Percentiles rank a stretch among this genome's conserved stretches.
These are phyloP conservation scores for Plasmodium vinckei DNA, from an alignment of 169 alveolate genomes.

Conservation along the genomic window DNA sequence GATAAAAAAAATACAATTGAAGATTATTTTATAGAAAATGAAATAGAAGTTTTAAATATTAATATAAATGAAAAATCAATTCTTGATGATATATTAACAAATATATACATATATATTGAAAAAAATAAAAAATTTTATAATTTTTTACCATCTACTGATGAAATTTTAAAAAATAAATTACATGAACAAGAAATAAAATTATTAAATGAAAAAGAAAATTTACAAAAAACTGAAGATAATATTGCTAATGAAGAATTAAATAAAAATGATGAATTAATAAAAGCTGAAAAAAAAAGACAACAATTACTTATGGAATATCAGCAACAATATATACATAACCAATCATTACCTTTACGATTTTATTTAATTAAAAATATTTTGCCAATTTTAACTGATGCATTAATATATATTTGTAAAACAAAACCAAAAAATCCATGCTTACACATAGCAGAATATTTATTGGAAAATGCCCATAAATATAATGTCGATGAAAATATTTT, in stretches of 20 bases:
- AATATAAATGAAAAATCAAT: conserved; percentile 39
- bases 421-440: conserved; percentile 65
- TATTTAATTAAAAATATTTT: conserved; percentile 54
- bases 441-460: conserved; percentile 64
- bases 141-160: conserved; percentile 54
- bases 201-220: conserved; percentile 18
- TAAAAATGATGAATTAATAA: conserved; percentile 52
- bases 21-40: conserved; percentile 46
- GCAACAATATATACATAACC: conserved; percentile 60
- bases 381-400: conserved; percentile 67
- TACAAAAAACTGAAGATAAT: conserved; percentile 11
- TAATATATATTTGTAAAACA: conserved; percentile 54
- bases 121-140: conserved; percentile 45
- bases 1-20: conserved; percentile 47
- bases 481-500: conserved; percentile 32
- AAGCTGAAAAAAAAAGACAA: conserved; percentile 67
- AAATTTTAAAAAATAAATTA: conserved; percentile 18
- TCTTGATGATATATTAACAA: conserved; percentile 44
- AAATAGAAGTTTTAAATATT: conserved; percentile 31
- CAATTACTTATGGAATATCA: conserved; percentile 48
- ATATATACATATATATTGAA: conserved; percentile 48
- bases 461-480: conserved; percentile 60
- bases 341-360: conserved; percentile 50
- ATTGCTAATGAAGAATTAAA: conserved; percentile 21
- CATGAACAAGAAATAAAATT: conserved; percentile 7